Conservation (phyloP, 768 basidiomycete genomes). For the Tricholomella constricta region DNA sequence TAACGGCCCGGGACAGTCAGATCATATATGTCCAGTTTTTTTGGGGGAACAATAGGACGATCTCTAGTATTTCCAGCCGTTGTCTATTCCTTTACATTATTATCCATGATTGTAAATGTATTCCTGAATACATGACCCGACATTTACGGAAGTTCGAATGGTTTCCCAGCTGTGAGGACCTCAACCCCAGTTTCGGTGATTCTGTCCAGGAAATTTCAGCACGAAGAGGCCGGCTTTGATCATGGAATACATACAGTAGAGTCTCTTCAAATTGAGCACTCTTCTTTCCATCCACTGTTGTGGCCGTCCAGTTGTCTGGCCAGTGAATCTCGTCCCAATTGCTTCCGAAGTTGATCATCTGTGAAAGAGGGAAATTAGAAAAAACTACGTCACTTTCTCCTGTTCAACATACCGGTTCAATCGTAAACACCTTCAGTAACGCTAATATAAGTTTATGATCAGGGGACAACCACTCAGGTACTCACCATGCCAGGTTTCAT, state of each 20-base stretch:
- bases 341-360: conserved; percentile 89
- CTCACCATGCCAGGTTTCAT: conserved; percentile 94
- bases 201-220: conserved; percentile 39
- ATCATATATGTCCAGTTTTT: too few species aligned
- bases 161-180: conserved; percentile 63
- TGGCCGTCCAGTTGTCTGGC: conserved; percentile 97
- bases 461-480: conserved; percentile 6
- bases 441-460: conserved; percentile 1
- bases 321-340: conserved; percentile 80
- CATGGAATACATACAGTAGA: conserved; percentile 66
- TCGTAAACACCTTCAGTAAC: conserved; percentile 59
- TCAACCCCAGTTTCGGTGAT: conserved; percentile 92
- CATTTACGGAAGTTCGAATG: conserved; percentile 5
- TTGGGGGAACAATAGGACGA: neutral
- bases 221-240: neutral
- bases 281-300: conserved; percentile 84
- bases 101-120: neutral
- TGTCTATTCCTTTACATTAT: neutral
- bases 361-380: conserved; percentile 9
- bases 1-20: conserved; percentile 10
- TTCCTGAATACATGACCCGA: neutral
- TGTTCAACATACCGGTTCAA: conserved; percentile 63
- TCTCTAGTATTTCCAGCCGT: neutral
- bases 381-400: neutral
- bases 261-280: conserved; percentile 99